Evolutionary conservation across 257 asterid species (phyloP), one percentile per base, ranked within the genome.

Genomic region (Solanum etuberosum): DNA sequence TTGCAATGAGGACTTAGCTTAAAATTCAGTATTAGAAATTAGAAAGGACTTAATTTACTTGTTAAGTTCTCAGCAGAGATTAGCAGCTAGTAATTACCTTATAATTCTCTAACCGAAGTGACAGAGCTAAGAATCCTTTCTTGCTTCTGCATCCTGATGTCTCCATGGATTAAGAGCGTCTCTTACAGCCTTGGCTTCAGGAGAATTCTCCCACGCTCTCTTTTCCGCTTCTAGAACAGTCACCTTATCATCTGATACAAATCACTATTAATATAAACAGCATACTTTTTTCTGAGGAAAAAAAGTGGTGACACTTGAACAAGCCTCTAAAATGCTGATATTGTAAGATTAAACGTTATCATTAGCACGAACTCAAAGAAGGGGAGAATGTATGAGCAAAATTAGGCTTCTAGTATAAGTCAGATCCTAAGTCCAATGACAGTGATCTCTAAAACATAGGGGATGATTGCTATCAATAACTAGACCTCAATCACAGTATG

Each of bases 141-240:
- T 90, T 72, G 89, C 76, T 90, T 91, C 91, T 86, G 91, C 89
- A 18, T 93, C 95, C 0, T 83, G 91, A 42, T 88, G 90, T 74
- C 93, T 90, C 98, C 98, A 96, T 5, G 99, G 99, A 92, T 95
- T 95, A 80, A 96, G 94, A 92, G 98, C 98, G 3, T 96, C 99
- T 92, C 98, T 93, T 9, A 88, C 74, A 51, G 96, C 99, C 87
- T 91, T 94, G 89, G 98, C 99, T 94, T 97, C 99, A 12, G 97
- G 93, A 7, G 94, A 88, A 54, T 34, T 94, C 89, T 97, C 99
- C 95, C 93, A 93, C 74, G 94, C 97, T 90, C 96, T 92, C 91
- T 93, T 97, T 93, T 97, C 98, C 1, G 98, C 89, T 91, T 95
- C 99, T 89, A 97, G 46, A 86, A 90, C 98, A 38, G 97, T 93